Base-by-base conservation (phyloP, 2,329 filamentous ascomycete genomes). In the Scytalidium lignicola region DNA sequence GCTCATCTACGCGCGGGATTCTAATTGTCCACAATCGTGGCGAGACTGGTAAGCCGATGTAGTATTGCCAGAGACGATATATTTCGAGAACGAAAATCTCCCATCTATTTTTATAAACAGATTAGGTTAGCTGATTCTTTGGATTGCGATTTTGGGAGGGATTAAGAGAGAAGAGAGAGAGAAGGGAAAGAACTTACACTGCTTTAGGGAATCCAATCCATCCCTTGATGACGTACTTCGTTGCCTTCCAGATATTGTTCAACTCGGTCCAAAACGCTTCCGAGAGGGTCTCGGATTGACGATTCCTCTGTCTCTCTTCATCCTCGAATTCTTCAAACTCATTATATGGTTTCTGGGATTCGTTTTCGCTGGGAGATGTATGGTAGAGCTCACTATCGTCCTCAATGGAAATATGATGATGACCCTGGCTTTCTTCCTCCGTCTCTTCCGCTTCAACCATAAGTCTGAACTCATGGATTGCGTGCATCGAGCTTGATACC, bases 401-500 rank as follows among this genome's bases (percentile, higher is more conserved):
- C 39, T 64, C 60, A 3, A 59, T 50, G 50, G 55, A 55, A 42
- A 50, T 48, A 20, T 59, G 57, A 32, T 56, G 51, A 42, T 58
- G 51, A 3, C 57, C 50, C 18, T 50, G 41, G 17, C 46, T 58
- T 17, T 51, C 54, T 1, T 58, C 60, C 49, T 70, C 65, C 2
- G 32, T 46, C 43, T 62, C 56, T 47, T 67, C 55, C 2, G 52
- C 65, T 51, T 72, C 70, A 10, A 78, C 70, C 73, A 83, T 78
- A 22, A 58, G 60, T 45, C 76, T 71, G 72, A 99, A 97, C 48
- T 83, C 75, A 49, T 82, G 79, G 41, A 96, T 78, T 0, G 89
- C 85, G 28, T 78, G 74, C 53, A 99, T 70, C 46, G 89, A 93
- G 65, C 87, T 85, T 55, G 88, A 90, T 54, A 97, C 83, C 29